Conservation (phyloP, 352 stramenopile species). For the Phytophthora ramorum region DNA sequence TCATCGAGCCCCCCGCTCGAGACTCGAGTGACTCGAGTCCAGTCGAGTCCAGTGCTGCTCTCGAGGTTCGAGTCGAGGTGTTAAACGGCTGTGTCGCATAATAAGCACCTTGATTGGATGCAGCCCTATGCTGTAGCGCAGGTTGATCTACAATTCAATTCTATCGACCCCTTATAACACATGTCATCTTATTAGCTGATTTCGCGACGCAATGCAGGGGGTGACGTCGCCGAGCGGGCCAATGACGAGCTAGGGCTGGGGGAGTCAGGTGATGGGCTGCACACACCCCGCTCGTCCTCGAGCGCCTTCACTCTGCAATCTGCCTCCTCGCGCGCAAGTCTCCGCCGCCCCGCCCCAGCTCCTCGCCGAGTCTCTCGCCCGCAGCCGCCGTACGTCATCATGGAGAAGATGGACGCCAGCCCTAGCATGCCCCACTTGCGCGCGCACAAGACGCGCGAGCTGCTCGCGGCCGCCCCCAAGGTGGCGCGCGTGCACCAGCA, state of each 20-base stretch:
- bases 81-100: conserved; percentile 32
- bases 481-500: conserved; percentile 43
- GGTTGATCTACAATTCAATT: background rate
- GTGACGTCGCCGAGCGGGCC: conserved; percentile 19
- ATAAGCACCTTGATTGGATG: conserved; percentile 31
- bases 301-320: conserved; percentile 33
- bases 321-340: conserved; percentile 23
- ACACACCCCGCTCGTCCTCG: conserved; percentile 7
- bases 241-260: conserved; percentile 21
- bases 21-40: background rate
- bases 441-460: conserved; percentile 43
- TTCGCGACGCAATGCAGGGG: background rate
- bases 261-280: conserved; percentile 12
- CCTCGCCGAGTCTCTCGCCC: background rate
- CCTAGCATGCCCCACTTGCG: conserved; percentile 32
- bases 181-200: background rate
- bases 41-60: too few species aligned
- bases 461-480: conserved; percentile 35
- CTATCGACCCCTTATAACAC: background rate
- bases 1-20: conserved; percentile 13
- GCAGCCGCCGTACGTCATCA: conserved; percentile 10
- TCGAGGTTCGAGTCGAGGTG: background rate
- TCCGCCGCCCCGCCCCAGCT: background rate
- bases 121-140: background rate
- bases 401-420: conserved; percentile 42